Conservation (phyloP, 2,329 filamentous ascomycete genomes). For the Oidium heveae region DNA sequence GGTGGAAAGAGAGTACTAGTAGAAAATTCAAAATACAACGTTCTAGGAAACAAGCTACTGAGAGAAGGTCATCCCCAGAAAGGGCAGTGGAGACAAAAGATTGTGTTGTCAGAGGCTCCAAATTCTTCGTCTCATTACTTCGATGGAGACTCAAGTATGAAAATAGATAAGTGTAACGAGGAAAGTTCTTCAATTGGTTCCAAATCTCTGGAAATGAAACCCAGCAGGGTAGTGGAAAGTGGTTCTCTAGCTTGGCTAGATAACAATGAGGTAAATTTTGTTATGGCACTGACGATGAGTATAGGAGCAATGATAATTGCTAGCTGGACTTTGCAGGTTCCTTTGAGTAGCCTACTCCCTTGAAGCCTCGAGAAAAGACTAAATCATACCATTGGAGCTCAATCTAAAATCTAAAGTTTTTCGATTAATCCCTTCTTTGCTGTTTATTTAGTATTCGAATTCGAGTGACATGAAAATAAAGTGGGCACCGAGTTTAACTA, state of each 20-base stretch:
- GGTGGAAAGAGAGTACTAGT: slow-evolving; percentile 36
- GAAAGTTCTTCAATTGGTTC: slow-evolving; percentile 26
- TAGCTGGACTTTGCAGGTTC: slow-evolving; percentile 28
- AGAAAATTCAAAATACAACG: slow-evolving; percentile 11
- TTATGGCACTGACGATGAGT: slow-evolving; percentile 72
- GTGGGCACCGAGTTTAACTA: too few relatives aligned
- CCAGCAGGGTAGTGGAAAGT: slow-evolving; percentile 28
- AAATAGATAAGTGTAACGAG: slow-evolving; percentile 3
- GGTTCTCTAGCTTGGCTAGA: slow-evolving; percentile 50
- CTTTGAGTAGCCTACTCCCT: not conserved
- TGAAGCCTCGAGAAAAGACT: not conserved
- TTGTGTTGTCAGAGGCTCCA: slow-evolving; percentile 19
- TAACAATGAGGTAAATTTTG: slow-evolving; percentile 86
- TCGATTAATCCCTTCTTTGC: too few relatives aligned
- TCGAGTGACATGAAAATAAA: too few relatives aligned
- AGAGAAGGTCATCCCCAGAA: not conserved
- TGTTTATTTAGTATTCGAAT: too few relatives aligned
- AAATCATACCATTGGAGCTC: too few relatives aligned
- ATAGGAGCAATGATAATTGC: slow-evolving; percentile 45
- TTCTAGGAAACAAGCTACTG: slow-evolving; percentile 15
- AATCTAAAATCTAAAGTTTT: too few relatives aligned
- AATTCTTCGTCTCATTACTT: slow-evolving; percentile 17
- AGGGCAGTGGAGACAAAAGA: slow-evolving; percentile 14
- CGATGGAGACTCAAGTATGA: slow-evolving; percentile 13
- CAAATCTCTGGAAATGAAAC: slow-evolving; percentile 21